phyloP scores from a whole-genome alignment of 1,139 yeast genomes.

The Blastobotrys aristatus region DNA sequence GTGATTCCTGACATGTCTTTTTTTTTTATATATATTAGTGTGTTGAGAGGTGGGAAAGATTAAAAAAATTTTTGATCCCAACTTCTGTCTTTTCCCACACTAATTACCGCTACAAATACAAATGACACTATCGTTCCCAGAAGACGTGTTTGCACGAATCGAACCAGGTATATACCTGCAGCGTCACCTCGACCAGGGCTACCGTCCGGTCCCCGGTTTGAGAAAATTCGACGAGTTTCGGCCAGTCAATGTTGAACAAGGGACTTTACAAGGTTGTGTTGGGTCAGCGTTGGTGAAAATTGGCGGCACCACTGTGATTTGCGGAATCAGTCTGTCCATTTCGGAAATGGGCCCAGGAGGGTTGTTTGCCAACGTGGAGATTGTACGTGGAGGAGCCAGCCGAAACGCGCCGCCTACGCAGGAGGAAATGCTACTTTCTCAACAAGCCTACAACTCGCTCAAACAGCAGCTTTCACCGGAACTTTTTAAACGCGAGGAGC shows the following conservation, averaged over 20 bases:
- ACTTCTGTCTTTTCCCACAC: neutral
- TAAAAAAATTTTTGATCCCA: neutral
- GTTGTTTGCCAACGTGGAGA: slow-evolving; percentile 74
- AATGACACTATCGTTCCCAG: slow-evolving; percentile 52
- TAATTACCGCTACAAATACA: neutral
- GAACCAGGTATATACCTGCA: slow-evolving; percentile 82
- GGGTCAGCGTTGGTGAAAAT: slow-evolving; percentile 71
- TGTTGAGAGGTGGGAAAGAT: neutral
- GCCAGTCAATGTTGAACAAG: slow-evolving; percentile 41
- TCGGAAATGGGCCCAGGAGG: slow-evolving; percentile 41
- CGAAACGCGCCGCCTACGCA: slow-evolving; percentile 62
- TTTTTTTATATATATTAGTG: neutral
- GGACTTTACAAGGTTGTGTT: slow-evolving; percentile 30
- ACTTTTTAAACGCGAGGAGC: slow-evolving; percentile 13
- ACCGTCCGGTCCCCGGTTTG: slow-evolving; percentile 46
- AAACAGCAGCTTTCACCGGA: slow-evolving; percentile 25
- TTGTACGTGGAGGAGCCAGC: slow-evolving; percentile 59
- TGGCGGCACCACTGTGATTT: slow-evolving; percentile 72
- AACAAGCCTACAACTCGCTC: slow-evolving; percentile 51
- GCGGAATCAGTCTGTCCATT: slow-evolving; percentile 70
- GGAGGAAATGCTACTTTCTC: slow-evolving; percentile 83
- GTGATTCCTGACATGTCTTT: slow-evolving; percentile 22
- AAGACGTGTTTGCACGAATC: slow-evolving; percentile 74
- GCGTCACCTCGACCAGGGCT: slow-evolving; percentile 75
- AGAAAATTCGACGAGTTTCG: slow-evolving; percentile 72